Percentiles rank a stretch among this genome's conserved stretches.
Conservation (phyloP, 2,329 filamentous ascomycete genomes). For the Trichoderma sp. region DNA sequence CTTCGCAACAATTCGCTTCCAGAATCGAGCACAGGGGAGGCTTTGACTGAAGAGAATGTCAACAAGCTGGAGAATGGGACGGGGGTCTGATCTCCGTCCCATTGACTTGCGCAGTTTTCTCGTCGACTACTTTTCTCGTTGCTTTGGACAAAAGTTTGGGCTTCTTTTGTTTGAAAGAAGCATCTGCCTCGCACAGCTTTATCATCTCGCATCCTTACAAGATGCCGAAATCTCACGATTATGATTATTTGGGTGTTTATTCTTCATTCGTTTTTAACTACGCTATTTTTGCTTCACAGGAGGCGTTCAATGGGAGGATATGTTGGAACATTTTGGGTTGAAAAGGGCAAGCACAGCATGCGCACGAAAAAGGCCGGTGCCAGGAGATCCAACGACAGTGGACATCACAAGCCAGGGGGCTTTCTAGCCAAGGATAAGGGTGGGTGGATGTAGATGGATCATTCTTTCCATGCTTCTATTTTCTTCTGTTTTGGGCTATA, state of each 20-base stretch:
- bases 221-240: constrained; percentile 14
- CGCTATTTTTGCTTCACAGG: background rate
- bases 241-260: background rate
- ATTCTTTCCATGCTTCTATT: background rate
- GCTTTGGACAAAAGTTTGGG: constrained; percentile 3
- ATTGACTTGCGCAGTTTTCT: background rate
- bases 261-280: background rate
- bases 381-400: background rate
- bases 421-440: background rate
- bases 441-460: background rate
- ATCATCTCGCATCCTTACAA: background rate
- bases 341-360: background rate
- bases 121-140: background rate
- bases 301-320: constrained; percentile 10
- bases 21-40: constrained; percentile 38
- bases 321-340: background rate
- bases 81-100: background rate
- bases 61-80: constrained; percentile 44
- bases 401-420: background rate
- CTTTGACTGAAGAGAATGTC: constrained; percentile 53
- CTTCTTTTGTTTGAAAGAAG: background rate
- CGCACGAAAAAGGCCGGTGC: background rate
- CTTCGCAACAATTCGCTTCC: constrained; percentile 36
- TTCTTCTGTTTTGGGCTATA: background rate
- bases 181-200: background rate